Conservation (phyloP, 2,329 filamentous ascomycete species). For the Cytospora chrysosperma region DNA sequence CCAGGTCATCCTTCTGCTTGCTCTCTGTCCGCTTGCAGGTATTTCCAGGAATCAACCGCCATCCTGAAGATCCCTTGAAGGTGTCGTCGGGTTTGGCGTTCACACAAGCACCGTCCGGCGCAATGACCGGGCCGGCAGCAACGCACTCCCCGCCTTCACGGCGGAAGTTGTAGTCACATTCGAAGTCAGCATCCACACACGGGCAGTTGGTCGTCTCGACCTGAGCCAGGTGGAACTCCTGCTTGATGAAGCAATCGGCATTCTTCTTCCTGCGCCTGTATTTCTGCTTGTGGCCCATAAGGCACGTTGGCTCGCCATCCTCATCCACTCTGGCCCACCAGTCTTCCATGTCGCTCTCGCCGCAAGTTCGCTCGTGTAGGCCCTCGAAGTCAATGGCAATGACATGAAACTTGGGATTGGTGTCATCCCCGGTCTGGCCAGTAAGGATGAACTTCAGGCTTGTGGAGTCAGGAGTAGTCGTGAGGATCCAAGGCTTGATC, state of each 20-base stretch:
- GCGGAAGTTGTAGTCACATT: constrained; percentile 93
- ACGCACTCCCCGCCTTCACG: constrained; percentile 69
- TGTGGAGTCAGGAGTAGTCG: constrained; percentile 88
- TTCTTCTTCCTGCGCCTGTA: constrained; percentile 83
- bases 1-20: constrained; percentile 66
- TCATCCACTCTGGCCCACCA: constrained; percentile 85
- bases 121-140: constrained; percentile 57
- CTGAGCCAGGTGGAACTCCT: constrained; percentile 77
- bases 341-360: constrained; percentile 74
- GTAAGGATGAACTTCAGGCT: constrained; percentile 86
- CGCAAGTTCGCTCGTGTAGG: constrained; percentile 77
- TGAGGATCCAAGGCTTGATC: constrained; percentile 71
- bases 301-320: constrained; percentile 77
- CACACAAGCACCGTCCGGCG: constrained; percentile 74
- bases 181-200: constrained; percentile 82
- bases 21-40: constrained; percentile 63
- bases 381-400: constrained; percentile 81
- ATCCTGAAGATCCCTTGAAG: constrained; percentile 86
- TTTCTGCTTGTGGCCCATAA: constrained; percentile 95
- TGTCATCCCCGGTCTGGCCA: constrained; percentile 53
- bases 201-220: constrained; percentile 73
- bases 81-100: constrained; percentile 61
- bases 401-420: constrained; percentile 55
- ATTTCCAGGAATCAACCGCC: constrained; percentile 85
- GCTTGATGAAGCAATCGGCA: constrained; percentile 83